Conservation (phyloP, 352 stramenopile species). For the Thalassiosira livingstoniorum region DNA sequence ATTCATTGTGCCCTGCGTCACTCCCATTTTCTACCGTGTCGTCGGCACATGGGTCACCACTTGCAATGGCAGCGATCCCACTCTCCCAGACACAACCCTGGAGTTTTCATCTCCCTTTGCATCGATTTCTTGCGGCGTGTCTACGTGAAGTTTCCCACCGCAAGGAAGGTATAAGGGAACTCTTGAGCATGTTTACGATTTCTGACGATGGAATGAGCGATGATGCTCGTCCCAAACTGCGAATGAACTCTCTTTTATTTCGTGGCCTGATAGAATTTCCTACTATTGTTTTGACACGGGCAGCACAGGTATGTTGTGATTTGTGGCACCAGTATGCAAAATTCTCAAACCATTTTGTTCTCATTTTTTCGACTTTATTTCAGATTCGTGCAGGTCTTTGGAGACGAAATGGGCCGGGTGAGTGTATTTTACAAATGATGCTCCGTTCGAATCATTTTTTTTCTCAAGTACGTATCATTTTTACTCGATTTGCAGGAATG, state of each 20-base stretch:
- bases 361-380: conserved; percentile 32
- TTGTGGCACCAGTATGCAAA: not conserved
- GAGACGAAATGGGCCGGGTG: conserved; percentile 83
- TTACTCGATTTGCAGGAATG: conserved; percentile 62
- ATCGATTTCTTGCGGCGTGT: conserved; percentile 86
- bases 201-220: conserved; percentile 9
- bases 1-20: conserved; percentile 57
- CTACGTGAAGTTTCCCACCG: conserved; percentile 79
- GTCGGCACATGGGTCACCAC: conserved; percentile 51
- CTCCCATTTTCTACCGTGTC: conserved; percentile 82
- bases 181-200: conserved; percentile 59
- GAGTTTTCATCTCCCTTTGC: conserved; percentile 87
- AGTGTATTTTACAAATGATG: not conserved
- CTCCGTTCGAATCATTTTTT: not conserved
- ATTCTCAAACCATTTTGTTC: not conserved
- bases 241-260: conserved; percentile 61
- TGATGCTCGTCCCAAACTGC: conserved; percentile 30
- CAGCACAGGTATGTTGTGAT: conserved; percentile 67
- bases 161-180: conserved; percentile 43
- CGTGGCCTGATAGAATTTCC: conserved; percentile 84
- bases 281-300: conserved; percentile 75
- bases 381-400: conserved; percentile 87
- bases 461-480: too few relatives aligned
- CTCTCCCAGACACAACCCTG: conserved; percentile 76
- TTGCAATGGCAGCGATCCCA: conserved; percentile 74